Base-by-base conservation (phyloP, 345 rosid species). In the Melastoma malabathricum region DNA sequence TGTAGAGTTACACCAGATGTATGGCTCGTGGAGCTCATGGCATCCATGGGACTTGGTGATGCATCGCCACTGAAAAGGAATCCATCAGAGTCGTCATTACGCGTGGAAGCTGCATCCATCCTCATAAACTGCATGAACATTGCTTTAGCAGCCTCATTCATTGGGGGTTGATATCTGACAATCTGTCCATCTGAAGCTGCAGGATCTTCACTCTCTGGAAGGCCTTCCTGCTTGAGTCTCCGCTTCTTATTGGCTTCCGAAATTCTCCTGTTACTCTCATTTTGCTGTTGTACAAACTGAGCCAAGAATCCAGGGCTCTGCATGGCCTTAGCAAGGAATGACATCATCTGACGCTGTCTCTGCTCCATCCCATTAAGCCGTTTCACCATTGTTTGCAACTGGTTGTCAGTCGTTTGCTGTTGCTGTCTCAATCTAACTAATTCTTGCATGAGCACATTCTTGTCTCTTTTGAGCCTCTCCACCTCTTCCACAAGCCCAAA, bases 201-300 rank as follows among this genome's bases (percentile, higher is more conserved):
- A 43, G 76, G 50, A 64, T 17, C 44, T 47, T 84, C 78, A 63
- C 65, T 73, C 71, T 74, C 72, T 31, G 58, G 61, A 49, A 70
- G 51, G 59, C 70, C 88, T 10, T 87, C 98, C 68, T 74, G 81
- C 72, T 56, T 75, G 47, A 92, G 80, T 75, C 98, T 81, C 48
- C 95, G 69, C 57, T 88, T 92, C 59, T 92, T 87, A 66, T 68
- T 92, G 51, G 68, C 77, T 59, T 79, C 94, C 27, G 70, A 71
- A 55, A 84, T 79, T 55, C 72, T 78, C 58, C 82, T 75, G 50
- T 54, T 82, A 68, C 79, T 73, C 55, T 83, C 94, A 59, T 82
- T 92, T 66, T 84, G 89, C 75, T 92, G 95, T 75, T 84, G 98
- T 46, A 88, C 80, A 76, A 92, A 88, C 62, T 92, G 95, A 14